Evolutionary conservation across 192 early-diverging fungal species (phyloP).

Genomic region (Obelidium mucronatum): DNA sequence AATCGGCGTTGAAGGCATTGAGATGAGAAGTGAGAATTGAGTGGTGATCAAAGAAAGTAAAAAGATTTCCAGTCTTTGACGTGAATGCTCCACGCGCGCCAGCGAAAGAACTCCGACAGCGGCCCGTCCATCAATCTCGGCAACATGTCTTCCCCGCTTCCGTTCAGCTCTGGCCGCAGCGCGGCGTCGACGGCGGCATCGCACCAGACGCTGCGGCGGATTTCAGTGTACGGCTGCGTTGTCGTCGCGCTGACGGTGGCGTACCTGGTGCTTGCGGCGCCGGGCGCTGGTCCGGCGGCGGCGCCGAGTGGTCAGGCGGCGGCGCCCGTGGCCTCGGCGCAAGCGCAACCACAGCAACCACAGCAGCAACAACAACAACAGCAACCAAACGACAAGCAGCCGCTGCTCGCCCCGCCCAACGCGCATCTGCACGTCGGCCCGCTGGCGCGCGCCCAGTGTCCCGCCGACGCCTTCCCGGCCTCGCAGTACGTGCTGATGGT

Average conservation of each 20-base stretch:
- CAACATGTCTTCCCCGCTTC: background rate
- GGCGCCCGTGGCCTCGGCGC: background rate
- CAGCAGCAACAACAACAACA: background rate
- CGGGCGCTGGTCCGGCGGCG: background rate
- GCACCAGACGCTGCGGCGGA: conserved; percentile 14
- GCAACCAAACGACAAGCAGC: background rate
- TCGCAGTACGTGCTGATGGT: conserved; percentile 91
- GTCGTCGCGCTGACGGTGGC: background rate
- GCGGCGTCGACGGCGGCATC: background rate
- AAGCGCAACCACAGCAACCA: too few species aligned
- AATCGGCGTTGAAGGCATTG: conserved; percentile 10
- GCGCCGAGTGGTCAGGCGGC: background rate
- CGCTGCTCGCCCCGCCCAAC: background rate
- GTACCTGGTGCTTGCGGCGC: conserved; percentile 1
- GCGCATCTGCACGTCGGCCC: background rate
- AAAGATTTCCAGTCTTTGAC: background rate
- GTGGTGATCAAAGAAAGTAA: background rate
- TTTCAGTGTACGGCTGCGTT: background rate
- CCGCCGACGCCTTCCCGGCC: background rate
- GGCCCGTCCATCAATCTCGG: background rate
- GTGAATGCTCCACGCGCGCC: background rate
- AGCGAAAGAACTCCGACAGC: conserved; percentile 7
- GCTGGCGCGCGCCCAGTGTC: background rate
- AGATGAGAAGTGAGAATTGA: conserved; percentile 3
- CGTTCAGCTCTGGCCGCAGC: background rate